Evolutionary conservation across 73 alveolate species (phyloP), one percentile per base, ranked within the genome.

Genomic region (Paramecium sexaurelia): DNA sequence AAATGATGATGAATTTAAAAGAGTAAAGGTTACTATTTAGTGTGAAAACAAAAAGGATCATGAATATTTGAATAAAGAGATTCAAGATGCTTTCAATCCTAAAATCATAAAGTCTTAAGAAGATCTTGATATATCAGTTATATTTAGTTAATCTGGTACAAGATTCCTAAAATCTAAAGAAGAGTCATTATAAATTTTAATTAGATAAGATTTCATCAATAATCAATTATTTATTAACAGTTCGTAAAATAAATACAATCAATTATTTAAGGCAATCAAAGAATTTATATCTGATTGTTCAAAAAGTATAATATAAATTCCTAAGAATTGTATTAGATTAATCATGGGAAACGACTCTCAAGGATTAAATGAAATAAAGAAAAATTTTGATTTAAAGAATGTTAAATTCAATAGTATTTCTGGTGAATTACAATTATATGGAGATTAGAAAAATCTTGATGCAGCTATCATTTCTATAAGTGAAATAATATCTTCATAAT

Each of bases 281-380:
- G 37, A 75, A 75, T 37, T 75, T 40, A 9, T 13, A 5, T 35
- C 41, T 0, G 89, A 75, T 40, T 40, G 69, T 19, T 7, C 89
- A 11, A 75, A 75, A 75, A 20, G 39, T 37, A 37, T 40, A 40
- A 75, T 75, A 11, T 24, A 75, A 17, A 75, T 75, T 22, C 89
- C 89, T 0, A 75, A 75, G 32, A 24, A 35, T 27, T 35, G 57
- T 19, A 40, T 43, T 7, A 75, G 69, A 75, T 20, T 43, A 40
- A 43, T 75, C 7, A 75, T 75, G 89, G 89, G 89, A 11, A 75
- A 37, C n/a, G 89, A 75, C 22, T 75, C 71, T 9, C 40, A 75
- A 43, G 89, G 89, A 40, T 22, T 75, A 1, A 20, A 40, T 20
- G 69, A 75, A 24, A 40, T 75, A 1, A 75, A 75, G 41, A 37